Base-by-base conservation (phyloP, 1,284 basidiomycete genomes). In the Sphaerobolus stellatus region DNA sequence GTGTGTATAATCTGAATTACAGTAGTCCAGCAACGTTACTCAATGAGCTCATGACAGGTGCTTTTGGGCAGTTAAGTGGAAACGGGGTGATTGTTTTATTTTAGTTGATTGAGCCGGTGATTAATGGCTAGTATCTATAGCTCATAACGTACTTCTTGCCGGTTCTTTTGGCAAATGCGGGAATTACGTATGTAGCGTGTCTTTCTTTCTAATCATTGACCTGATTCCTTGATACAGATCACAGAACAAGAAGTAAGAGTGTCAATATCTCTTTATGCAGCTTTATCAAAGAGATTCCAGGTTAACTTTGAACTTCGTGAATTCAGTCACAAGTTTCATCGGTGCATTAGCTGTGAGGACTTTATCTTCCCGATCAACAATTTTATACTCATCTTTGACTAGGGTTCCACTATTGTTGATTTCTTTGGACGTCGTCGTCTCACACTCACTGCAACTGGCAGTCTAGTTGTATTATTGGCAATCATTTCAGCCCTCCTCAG, bases 241-340 rank as follows among this genome's bases (percentile, higher is more conserved):
- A 30, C 73, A 78, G 56, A 62, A 71, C 54, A 70, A 66, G 45
- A 66, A 71, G 54, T 52, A n/a, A 31, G 25, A n/a, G n/a, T n/a
- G n/a, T n/a, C n/a, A n/a, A n/a, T n/a, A n/a, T n/a, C n/a, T n/a
- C n/a, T n/a, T n/a, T n/a, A n/a, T n/a, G n/a, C n/a, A n/a, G n/a
- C n/a, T n/a, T n/a, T n/a, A n/a, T n/a, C n/a, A n/a, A n/a, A n/a
- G n/a, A n/a, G 24, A 25, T 20, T 7, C 24, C 40, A 52, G 50
- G 24, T 69, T 78, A 5, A 75, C 72, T 2, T 64, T 80, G 30
- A 79, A 78, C 60, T 79, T 79, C 59, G 74, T 79, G 16, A 79
- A 79, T 58, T 76, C 75, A 60, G 69, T 77, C 30, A 78, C 77
- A 27, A 77, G 75, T 18, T 77, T 74, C 63, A 45, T 36, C 45